Conservation (phyloP, 2,329 filamentous ascomycete genomes). For the Coniochaeta sp. region DNA sequence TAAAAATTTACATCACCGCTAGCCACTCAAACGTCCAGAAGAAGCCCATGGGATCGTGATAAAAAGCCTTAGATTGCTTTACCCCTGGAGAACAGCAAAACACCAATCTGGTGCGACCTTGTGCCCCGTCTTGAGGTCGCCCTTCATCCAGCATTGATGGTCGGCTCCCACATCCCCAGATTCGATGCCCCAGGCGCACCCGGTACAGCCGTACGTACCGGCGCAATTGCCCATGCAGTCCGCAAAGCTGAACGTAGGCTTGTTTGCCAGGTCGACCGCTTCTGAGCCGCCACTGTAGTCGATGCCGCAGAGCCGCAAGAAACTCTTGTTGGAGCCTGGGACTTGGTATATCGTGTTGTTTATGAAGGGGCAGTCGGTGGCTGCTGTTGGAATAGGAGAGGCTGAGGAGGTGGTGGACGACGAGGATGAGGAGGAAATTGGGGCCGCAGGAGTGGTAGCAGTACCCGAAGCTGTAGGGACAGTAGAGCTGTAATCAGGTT, state of each 20-base stretch:
- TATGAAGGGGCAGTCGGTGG: slow-evolving; percentile 30
- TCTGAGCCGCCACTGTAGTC: slow-evolving; percentile 30
- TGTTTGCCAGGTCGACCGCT: slow-evolving; percentile 20
- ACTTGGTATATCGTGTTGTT: slow-evolving; percentile 37
- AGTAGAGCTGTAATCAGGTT: neutral
- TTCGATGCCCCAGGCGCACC: slow-evolving; percentile 28
- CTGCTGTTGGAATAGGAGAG: slow-evolving; percentile 15
- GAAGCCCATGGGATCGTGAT: neutral
- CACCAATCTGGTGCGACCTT: slow-evolving; percentile 23
- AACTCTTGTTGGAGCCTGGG: slow-evolving; percentile 29
- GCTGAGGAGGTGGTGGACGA: slow-evolving; percentile 12
- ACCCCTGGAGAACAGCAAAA: slow-evolving; percentile 24
- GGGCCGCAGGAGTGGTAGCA: slow-evolving; percentile 6
- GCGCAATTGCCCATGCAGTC: slow-evolving; percentile 32
- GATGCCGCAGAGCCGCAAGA: slow-evolving; percentile 36
- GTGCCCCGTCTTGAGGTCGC: slow-evolving; percentile 20
- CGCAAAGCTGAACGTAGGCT: slow-evolving; percentile 23
- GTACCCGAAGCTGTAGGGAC: neutral
- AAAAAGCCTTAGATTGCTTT: neutral
- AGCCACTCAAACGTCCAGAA: neutral
- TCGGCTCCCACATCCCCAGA: slow-evolving; percentile 21
- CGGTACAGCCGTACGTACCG: slow-evolving; percentile 24
- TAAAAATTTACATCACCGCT: neutral
- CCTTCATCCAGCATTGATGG: slow-evolving; percentile 30
- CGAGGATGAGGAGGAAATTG: slow-evolving; percentile 9